Evolutionary conservation across 129 eudicot genomes (phyloP).

Genomic region (Lactuca saligna): DNA sequence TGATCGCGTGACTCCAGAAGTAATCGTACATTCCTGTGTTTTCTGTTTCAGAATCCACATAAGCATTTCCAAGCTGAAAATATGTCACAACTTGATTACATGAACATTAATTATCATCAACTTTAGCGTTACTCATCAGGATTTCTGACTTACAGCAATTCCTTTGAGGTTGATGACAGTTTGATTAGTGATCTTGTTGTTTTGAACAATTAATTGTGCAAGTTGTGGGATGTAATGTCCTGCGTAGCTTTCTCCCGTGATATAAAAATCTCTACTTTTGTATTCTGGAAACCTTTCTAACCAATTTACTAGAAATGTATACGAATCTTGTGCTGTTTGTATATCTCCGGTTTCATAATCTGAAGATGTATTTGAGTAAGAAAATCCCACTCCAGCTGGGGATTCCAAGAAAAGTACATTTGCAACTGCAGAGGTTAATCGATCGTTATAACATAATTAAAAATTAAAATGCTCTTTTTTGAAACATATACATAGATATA

Average conservation of each 20-base stretch:
- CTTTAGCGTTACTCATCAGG: no score
- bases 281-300: slow-evolving; percentile 60
- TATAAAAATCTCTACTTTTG: slow-evolving; percentile 54
- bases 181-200: slow-evolving; percentile 62
- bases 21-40: slow-evolving; percentile 38
- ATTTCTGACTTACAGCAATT: slow-evolving; percentile 51
- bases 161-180: slow-evolving; percentile 65
- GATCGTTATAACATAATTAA: neutral
- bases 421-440: slow-evolving; percentile 46
- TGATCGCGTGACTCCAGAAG: slow-evolving; percentile 51
- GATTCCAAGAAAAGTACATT: slow-evolving; percentile 64
- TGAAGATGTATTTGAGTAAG: slow-evolving; percentile 53
- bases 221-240: slow-evolving; percentile 68
- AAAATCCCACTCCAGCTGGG: slow-evolving; percentile 72
- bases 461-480: neutral
- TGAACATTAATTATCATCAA: neutral
- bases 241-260: slow-evolving; percentile 66
- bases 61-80: slow-evolving; percentile 60
- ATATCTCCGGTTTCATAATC: slow-evolving; percentile 46
- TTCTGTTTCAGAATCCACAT: slow-evolving; percentile 36
- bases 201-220: slow-evolving; percentile 52
- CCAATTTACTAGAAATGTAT: slow-evolving; percentile 59
- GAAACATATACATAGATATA: neutral
- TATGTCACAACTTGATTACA: slow-evolving; percentile 14
- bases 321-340: slow-evolving; percentile 53